Evolutionary conservation across 2,329 filamentous ascomycete species (phyloP).

Genomic region (Emergomyces pasteurianus): DNA sequence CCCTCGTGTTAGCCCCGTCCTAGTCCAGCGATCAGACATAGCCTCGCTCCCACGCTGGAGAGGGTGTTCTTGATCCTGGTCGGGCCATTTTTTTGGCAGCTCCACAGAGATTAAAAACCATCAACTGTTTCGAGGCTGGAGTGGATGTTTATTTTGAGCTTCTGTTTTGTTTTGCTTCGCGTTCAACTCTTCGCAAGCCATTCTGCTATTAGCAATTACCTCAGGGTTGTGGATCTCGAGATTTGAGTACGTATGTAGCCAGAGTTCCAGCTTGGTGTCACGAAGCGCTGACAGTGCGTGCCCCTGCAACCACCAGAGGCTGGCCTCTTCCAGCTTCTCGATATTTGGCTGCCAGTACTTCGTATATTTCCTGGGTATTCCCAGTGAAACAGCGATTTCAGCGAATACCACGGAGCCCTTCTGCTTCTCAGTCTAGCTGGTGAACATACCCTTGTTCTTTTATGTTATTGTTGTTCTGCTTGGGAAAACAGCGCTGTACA

Average conservation of each 20-base stretch:
- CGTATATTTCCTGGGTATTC: background rate
- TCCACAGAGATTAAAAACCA: background rate
- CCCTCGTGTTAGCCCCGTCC: background rate
- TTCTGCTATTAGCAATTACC: background rate
- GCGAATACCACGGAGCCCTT: background rate
- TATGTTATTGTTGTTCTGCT: background rate
- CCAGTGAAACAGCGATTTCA: background rate
- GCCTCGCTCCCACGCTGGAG: background rate
- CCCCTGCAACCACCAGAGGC: background rate
- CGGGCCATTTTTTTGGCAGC: background rate
- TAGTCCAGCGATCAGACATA: background rate
- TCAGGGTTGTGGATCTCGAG: background rate
- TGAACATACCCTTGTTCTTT: constrained; percentile 1
- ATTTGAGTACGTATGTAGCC: background rate
- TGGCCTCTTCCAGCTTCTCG: background rate
- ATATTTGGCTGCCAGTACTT: background rate
- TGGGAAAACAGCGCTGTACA: background rate
- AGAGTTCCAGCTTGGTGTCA: background rate
- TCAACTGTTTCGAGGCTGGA: background rate
- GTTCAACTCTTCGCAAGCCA: background rate
- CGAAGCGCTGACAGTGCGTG: background rate
- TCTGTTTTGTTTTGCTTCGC: background rate
- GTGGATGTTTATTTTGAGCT: background rate
- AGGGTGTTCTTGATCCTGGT: background rate
- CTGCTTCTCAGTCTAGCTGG: background rate